These are phyloP conservation scores for Populus hybrid DNA, from an alignment of 441 rosid species.

Conservation along the genomic window DNA sequence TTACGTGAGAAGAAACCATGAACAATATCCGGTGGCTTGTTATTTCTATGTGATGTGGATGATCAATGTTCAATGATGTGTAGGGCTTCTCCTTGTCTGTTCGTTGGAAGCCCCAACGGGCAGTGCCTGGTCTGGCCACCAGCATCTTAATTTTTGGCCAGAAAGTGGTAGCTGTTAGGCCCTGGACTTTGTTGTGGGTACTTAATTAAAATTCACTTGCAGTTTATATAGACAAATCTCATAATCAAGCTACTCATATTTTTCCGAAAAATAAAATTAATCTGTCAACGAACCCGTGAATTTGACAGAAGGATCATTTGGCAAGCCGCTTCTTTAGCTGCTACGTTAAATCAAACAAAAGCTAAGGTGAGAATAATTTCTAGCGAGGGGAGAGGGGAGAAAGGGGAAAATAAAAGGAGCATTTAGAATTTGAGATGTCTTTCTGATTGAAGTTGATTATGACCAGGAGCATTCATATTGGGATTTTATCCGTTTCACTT, in stretches of 20 bases:
- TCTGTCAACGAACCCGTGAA: neutral
- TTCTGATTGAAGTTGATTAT: neutral
- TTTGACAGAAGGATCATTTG: neutral
- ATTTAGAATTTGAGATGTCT: neutral
- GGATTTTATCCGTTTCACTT: no score
- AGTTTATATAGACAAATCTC: neutral
- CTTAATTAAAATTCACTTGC: neutral
- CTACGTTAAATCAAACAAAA: neutral
- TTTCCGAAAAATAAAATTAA: no score
- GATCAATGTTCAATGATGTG: neutral
- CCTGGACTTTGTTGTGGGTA: neutral
- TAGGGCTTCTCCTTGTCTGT: neutral
- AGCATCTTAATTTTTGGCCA: neutral
- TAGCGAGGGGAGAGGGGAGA: no score
- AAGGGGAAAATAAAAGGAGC: no score
- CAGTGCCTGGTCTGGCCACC: neutral
- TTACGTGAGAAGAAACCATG: neutral
- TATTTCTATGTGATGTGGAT: neutral
- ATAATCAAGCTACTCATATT: neutral
- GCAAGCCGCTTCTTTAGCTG: neutral
- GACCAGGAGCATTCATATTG: no score
- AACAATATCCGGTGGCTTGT: neutral
- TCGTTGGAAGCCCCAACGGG: neutral
- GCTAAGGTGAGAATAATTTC: neutral
- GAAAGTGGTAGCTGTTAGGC: neutral